A percentile compares a stretch with the other conserved stretches of the same genome.
Evolutionary conservation across 495 filamentous ascomycete genomes (phyloP).

Genomic region (Chaetomidium leptoderma): DNA sequence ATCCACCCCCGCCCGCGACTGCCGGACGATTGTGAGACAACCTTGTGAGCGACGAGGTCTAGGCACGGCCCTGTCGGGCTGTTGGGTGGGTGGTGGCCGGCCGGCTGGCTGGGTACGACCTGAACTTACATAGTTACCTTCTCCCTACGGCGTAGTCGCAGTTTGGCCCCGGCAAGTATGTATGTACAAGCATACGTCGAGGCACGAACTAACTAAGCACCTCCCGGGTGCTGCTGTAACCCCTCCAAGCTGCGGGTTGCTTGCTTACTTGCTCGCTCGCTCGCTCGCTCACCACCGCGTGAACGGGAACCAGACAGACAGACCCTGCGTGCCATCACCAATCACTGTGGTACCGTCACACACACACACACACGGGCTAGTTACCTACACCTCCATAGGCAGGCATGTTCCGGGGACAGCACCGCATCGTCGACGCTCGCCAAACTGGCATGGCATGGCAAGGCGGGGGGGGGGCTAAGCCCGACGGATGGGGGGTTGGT

Average conservation of each 20-base stretch:
- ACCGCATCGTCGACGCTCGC: too few relatives aligned
- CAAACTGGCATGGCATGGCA: too few relatives aligned
- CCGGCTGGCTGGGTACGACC: too few relatives aligned
- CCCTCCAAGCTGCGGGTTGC: neutral
- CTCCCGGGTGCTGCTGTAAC: neutral
- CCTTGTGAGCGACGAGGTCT: too few relatives aligned
- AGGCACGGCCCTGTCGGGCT: too few relatives aligned
- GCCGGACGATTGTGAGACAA: conserved; percentile 20
- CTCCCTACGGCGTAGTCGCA: too few relatives aligned
- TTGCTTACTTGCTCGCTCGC: neutral
- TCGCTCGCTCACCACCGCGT: neutral
- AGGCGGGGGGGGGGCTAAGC: neutral
- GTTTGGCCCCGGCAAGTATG: too few relatives aligned
- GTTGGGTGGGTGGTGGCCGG: too few relatives aligned
- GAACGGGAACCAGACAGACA: neutral
- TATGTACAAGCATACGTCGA: too few relatives aligned
- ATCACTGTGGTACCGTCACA: neutral
- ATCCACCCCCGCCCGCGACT: neutral
- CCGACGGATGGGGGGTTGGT: neutral
- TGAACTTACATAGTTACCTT: too few relatives aligned
- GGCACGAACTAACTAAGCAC: too few relatives aligned
- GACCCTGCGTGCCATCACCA: conserved; percentile 1
- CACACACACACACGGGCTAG: neutral
- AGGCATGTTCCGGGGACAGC: too few relatives aligned
- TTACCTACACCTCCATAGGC: neutral